Conservation (phyloP, 2,329 filamentous ascomycete species). For the Lecanicillium sp. region DNA sequence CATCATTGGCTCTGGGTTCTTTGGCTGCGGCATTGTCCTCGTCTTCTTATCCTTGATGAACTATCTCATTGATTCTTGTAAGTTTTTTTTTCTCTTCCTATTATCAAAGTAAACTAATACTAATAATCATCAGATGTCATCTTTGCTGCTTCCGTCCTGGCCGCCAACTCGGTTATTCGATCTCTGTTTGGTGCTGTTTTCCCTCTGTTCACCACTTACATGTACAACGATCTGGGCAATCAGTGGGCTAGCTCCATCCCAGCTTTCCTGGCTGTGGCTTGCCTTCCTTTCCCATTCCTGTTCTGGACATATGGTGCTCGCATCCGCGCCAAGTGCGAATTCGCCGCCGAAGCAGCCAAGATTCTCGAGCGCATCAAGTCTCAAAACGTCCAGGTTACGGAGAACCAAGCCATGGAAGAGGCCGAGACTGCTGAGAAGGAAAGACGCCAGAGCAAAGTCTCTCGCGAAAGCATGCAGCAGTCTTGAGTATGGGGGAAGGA, state of each 20-base stretch:
- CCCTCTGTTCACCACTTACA: slow-evolving; percentile 59
- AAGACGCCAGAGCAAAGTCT: too few relatives aligned
- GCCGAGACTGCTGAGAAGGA: slow-evolving; percentile 1
- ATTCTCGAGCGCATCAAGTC: slow-evolving; percentile 41
- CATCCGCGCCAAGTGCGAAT: slow-evolving; percentile 63
- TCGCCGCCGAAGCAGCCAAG: slow-evolving; percentile 55
- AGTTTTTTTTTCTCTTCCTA: slow-evolving; percentile 10
- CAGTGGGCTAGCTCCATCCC: slow-evolving; percentile 71
- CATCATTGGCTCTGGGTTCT: slow-evolving; percentile 32
- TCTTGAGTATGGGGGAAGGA: too few relatives aligned
- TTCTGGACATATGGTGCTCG: slow-evolving; percentile 62
- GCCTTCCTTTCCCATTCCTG: slow-evolving; percentile 66
- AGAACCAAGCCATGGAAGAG: slow-evolving; percentile 10
- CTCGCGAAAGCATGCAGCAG: too few relatives aligned
- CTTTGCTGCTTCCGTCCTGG: slow-evolving; percentile 67
- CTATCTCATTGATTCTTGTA: slow-evolving; percentile 58
- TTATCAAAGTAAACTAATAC: neutral
- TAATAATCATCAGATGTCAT: slow-evolving; percentile 45
- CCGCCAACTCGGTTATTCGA: slow-evolving; percentile 63
- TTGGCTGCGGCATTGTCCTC: slow-evolving; percentile 50
- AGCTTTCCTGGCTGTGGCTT: slow-evolving; percentile 63
- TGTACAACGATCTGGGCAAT: slow-evolving; percentile 54
- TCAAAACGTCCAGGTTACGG: slow-evolving; percentile 19
- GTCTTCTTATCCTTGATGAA: slow-evolving; percentile 60
- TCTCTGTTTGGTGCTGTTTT: slow-evolving; percentile 66